Evolutionary conservation across 805 yeast genomes (phyloP), one percentile per base, ranked within the genome.

Genomic region (Ogataea chonburiensis): DNA sequence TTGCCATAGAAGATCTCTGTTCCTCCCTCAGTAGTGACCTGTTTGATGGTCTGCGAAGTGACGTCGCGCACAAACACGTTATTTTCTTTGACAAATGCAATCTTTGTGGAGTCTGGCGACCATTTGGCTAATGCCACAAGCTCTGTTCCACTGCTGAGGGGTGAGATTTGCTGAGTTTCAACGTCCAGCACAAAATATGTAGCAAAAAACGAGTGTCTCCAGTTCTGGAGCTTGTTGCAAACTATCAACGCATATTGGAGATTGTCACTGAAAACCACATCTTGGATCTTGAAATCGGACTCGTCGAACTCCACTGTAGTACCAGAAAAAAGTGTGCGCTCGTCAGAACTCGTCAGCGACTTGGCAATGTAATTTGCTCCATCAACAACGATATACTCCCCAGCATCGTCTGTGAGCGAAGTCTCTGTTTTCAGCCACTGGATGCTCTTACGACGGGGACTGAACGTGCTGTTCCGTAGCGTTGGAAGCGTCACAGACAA

Each of bases 1-100:
- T 81, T 80, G 2, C 96, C 96, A 55, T 88, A 83, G 61, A 87
- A 86, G 6, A 86, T 67, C 45, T 76, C 70, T 1, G 67, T 70
- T 21, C 79, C 78, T 11, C 95, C 95, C 52, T 84, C 93, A 25
- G 43, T 42, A 0, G 96, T 84, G 10, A 85, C 61, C 45, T 77
- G 80, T 5, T 13, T 56, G 43, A 17, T 44, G 33, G 19, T 30
- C 17, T 26, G 50, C 41, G 24, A 53, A 34, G 13, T 22, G 39
- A 43, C 40, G 22, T 75, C 68, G 37, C 71, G 72, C 7, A 84
- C 50, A 53, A 67, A 87, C n/a, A 88, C 70, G 52, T 87, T 78
- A 59, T 84, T 81, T 9, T 81, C 73, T 40, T 67, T 60, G 3
- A 87, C 86, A 50, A 72, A 86, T 0, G 91, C 81, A 33, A 87